phyloP scores from a whole-genome alignment of 2,329 filamentous ascomycete genomes.

The Shiraia sp. region DNA sequence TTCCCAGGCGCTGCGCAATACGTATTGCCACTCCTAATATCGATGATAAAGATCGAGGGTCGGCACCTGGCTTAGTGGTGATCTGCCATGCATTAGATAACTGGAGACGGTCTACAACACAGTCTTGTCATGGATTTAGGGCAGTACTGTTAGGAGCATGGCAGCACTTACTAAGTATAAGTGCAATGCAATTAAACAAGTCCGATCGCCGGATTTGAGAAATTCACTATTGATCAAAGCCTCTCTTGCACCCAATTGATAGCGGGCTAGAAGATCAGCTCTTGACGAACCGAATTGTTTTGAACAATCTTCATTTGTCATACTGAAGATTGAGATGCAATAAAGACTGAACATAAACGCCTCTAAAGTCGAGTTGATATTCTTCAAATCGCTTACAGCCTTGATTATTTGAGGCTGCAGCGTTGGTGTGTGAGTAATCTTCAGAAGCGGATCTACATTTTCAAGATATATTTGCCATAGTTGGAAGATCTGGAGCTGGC shows the following conservation, averaged over 20 bases:
- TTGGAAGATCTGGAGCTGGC: constrained; percentile 66
- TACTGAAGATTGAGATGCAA: constrained; percentile 48
- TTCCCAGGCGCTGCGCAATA: constrained; percentile 63
- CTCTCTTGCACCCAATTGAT: constrained; percentile 65
- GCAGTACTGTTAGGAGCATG: background rate
- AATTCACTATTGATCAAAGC: constrained; percentile 62
- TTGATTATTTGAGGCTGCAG: constrained; percentile 62
- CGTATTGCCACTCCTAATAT: constrained; percentile 62
- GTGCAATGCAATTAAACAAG: constrained; percentile 57
- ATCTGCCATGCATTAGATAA: constrained; percentile 50
- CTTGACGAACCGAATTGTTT: constrained; percentile 57
- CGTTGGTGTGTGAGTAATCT: constrained; percentile 34
- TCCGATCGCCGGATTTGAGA: constrained; percentile 59
- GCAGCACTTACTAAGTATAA: constrained; percentile 56
- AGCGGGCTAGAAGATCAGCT: constrained; percentile 58
- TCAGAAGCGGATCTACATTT: constrained; percentile 37
- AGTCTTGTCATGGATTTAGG: background rate
- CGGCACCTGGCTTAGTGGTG: constrained; percentile 54
- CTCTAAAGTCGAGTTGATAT: constrained; percentile 60
- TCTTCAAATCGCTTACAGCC: constrained; percentile 59
- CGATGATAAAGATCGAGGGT: constrained; percentile 56
- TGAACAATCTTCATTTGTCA: constrained; percentile 60
- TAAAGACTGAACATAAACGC: constrained; percentile 51
- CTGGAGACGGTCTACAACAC: too few relatives aligned
- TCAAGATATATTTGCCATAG: constrained; percentile 76